Evolutionary conservation across 2,329 filamentous ascomycete species (phyloP).

Genomic region (Venturia asperata): DNA sequence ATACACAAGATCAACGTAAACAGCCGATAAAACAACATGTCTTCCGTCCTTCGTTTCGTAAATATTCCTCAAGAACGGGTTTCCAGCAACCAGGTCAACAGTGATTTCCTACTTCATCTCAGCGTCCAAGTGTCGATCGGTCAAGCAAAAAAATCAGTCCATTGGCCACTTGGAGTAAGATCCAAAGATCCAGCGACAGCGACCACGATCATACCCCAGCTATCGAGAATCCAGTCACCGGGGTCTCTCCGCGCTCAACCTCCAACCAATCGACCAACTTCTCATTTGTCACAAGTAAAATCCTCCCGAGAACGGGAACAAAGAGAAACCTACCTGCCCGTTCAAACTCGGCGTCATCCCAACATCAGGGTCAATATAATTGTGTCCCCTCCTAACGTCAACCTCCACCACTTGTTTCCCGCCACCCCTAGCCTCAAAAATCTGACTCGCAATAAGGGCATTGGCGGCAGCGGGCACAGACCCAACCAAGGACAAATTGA

Average conservation of each 20-base stretch:
- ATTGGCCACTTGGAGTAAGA: too few species aligned
- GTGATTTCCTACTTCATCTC: not conserved
- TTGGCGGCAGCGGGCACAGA: constrained; percentile 1
- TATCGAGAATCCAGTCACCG: too few species aligned
- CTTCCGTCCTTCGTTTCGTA: constrained; percentile 8
- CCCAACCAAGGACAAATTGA: not conserved
- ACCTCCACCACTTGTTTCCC: not conserved
- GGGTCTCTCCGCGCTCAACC: too few species aligned
- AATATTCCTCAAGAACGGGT: constrained; percentile 7
- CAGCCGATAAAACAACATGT: constrained; percentile 5
- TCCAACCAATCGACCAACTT: not conserved
- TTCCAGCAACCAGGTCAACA: not conserved
- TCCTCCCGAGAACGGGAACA: not conserved
- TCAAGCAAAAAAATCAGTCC: too few species aligned
- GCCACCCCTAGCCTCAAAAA: not conserved
- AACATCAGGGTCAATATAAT: constrained; percentile 13
- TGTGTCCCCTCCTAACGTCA: constrained; percentile 2
- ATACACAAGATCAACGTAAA: constrained; percentile 13
- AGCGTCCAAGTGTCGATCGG: too few species aligned
- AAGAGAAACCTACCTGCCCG: not conserved
- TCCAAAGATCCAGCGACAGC: too few species aligned
- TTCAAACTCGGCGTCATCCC: constrained; percentile 3
- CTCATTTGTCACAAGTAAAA: not conserved
- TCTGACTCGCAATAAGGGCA: constrained; percentile 1
- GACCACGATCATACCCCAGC: too few species aligned